phyloP scores from a whole-genome alignment of 768 basidiomycete species.

The Russula lepida region DNA sequence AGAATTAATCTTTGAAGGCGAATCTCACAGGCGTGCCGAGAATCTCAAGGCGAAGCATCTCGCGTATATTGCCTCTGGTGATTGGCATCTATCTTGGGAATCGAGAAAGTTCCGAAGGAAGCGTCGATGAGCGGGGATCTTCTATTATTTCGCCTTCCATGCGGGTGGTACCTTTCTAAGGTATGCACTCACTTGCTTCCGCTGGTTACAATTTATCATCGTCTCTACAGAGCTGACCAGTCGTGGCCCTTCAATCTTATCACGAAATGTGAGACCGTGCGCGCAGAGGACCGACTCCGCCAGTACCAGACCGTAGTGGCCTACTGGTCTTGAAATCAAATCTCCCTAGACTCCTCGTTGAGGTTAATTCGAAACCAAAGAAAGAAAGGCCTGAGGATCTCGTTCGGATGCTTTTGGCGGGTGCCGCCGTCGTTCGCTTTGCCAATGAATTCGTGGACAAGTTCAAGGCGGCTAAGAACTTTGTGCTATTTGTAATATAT shows the following conservation, averaged over 20 bases:
- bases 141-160: neutral
- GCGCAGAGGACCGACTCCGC: neutral
- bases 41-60: neutral
- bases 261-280: neutral
- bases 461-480: neutral
- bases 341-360: neutral
- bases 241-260: neutral
- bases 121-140: neutral
- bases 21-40: neutral
- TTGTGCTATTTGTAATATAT: neutral
- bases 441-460: neutral
- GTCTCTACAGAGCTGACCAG: neutral
- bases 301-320: neutral
- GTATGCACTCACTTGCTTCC: neutral
- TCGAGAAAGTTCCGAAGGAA: neutral
- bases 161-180: neutral
- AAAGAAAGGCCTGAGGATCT: neutral
- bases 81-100: neutral
- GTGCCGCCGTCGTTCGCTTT: neutral
- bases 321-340: neutral
- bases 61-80: neutral
- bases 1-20: neutral
- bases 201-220: neutral
- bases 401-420: neutral
- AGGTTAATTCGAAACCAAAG: neutral